phyloP scores from a whole-genome alignment of 768 basidiomycete genomes.

The Boletellus ananas region DNA sequence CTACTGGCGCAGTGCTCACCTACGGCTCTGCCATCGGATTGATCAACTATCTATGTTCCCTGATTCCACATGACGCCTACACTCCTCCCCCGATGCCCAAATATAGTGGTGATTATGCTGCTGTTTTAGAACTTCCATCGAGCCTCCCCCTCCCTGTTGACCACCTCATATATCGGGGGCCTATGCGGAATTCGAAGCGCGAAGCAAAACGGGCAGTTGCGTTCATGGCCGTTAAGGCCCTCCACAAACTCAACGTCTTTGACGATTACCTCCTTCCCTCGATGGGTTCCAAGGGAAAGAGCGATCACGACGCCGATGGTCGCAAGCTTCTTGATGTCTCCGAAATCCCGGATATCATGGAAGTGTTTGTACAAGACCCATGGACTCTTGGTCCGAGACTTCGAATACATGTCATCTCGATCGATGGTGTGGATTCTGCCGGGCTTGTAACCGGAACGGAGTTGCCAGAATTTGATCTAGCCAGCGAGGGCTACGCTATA shows the following conservation, averaged over 20 bases:
- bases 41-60: conserved; percentile 70
- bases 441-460: conserved; percentile 67
- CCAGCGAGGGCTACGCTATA: conserved; percentile 28
- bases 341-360: conserved; percentile 50
- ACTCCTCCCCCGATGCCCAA: conserved; percentile 57
- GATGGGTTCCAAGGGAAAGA: conserved; percentile 46
- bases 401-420: conserved; percentile 60
- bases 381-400: conserved; percentile 55
- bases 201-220: conserved; percentile 83
- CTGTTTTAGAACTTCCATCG: conserved; percentile 61
- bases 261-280: conserved; percentile 79
- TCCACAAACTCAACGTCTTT: conserved; percentile 71
- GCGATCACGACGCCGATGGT: conserved; percentile 53
- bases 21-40: conserved; percentile 72
- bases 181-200: conserved; percentile 60
- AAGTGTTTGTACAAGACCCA: conserved; percentile 60
- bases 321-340: conserved; percentile 39
- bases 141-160: conserved; percentile 56
- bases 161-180: conserved; percentile 57
- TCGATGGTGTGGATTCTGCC: conserved; percentile 48
- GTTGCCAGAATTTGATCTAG: conserved; percentile 47
- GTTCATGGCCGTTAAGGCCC: conserved; percentile 67
- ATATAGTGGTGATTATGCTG: conserved; percentile 58
- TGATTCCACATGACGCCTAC: conserved; percentile 70
- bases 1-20: conserved; percentile 75